Evolutionary conservation across 495 filamentous ascomycete species (phyloP).

Genomic region (Penicillium flavigenum): DNA sequence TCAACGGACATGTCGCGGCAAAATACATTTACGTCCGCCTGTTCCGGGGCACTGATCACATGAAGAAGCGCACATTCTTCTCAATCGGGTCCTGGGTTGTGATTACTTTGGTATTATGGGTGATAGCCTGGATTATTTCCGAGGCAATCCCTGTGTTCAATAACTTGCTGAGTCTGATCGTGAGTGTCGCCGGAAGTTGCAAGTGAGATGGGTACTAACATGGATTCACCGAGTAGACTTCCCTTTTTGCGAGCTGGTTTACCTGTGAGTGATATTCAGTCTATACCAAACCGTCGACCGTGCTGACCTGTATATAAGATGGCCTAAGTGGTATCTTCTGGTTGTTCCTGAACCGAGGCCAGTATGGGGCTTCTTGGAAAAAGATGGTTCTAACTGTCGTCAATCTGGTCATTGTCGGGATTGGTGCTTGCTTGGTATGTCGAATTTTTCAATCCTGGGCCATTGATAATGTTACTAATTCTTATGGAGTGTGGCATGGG

Average conservation of each 20-base stretch:
- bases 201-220: background rate
- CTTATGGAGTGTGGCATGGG: slow-evolving; percentile 28
- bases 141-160: slow-evolving; percentile 72
- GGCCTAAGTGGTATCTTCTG: slow-evolving; percentile 41
- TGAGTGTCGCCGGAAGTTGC: slow-evolving; percentile 14
- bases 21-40: slow-evolving; percentile 68
- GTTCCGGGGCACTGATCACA: slow-evolving; percentile 55
- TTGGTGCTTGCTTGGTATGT: slow-evolving; percentile 33
- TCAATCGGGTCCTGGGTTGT: slow-evolving; percentile 54
- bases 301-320: slow-evolving; percentile 12
- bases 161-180: slow-evolving; percentile 56
- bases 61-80: slow-evolving; percentile 58
- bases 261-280: slow-evolving; percentile 42
- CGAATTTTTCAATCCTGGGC: background rate
- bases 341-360: slow-evolving; percentile 39
- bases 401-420: slow-evolving; percentile 30
- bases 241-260: slow-evolving; percentile 44
- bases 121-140: slow-evolving; percentile 70
- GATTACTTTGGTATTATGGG: slow-evolving; percentile 57
- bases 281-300: slow-evolving; percentile 1
- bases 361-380: slow-evolving; percentile 18
- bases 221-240: slow-evolving; percentile 22
- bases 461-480: background rate
- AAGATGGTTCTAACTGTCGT: slow-evolving; percentile 36
- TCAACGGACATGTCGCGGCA: slow-evolving; percentile 62